These are phyloP conservation scores for Kalanchoe fedtschenkoi DNA, from an alignment of 164 flowering plant genomes.

Conservation along the genomic window DNA sequence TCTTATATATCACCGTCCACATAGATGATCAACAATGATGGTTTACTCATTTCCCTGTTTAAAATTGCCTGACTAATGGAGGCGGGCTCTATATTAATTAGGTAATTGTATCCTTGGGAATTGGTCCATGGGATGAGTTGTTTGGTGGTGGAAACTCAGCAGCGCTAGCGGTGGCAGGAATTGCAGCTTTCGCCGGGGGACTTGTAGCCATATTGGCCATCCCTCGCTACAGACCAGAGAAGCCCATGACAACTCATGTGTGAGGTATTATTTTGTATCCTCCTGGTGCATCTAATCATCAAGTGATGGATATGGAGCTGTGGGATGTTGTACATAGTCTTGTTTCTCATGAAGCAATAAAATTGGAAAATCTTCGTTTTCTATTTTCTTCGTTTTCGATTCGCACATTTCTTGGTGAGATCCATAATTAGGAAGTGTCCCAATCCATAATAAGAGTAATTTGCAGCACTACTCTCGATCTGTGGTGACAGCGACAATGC, in stretches of 20 bases:
- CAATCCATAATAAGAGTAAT: too few relatives aligned
- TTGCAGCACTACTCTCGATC: too few relatives aligned
- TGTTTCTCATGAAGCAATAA: not conserved
- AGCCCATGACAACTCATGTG: constrained; percentile 26
- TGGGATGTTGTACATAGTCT: constrained; percentile 1
- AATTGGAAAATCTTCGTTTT: not conserved
- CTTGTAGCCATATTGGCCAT: constrained; percentile 66
- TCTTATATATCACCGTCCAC: too few relatives aligned
- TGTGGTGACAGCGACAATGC: too few relatives aligned
- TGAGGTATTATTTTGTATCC: constrained; percentile 20
- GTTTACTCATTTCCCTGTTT: not conserved
- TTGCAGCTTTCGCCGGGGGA: constrained; percentile 59
- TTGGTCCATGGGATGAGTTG: constrained; percentile 92
- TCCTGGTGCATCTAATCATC: not conserved
- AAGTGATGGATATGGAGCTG: not conserved
- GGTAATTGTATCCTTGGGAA: constrained; percentile 72
- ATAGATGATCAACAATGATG: not conserved
- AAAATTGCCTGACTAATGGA: constrained; percentile 4
- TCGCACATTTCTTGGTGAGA: too few relatives aligned
- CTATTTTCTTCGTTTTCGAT: too few relatives aligned
- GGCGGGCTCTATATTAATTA: constrained; percentile 20
- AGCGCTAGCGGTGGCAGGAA: constrained; percentile 63
- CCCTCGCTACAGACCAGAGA: constrained; percentile 56
- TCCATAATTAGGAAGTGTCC: too few relatives aligned
- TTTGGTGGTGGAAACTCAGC: constrained; percentile 94